Base-by-base conservation (phyloP, 345 rosid genomes). In the Fremontodendron californicum region DNA sequence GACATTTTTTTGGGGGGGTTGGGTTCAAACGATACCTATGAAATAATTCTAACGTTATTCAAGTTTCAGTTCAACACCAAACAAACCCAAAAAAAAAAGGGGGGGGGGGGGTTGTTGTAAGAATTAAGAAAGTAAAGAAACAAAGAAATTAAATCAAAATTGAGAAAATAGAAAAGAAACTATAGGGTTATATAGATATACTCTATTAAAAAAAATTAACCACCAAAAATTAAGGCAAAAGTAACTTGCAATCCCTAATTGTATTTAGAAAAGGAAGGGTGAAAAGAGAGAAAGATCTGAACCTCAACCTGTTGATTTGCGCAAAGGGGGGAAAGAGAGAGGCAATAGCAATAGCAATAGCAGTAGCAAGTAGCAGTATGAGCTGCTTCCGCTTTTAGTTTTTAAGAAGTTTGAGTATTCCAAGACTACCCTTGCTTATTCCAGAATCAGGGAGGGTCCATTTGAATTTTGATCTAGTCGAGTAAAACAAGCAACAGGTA, bases 1-100 rank as follows among this genome's bases (percentile, higher is more conserved):
- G 94, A 85, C 94, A 92, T 92, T 61, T 25, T 45, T 45, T 43
- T 2, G 0, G 48, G 48, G 48, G 29, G 61, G 15, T 8, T 16
- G 18, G 33, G 5, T 12, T 16, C 66, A 35, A 42, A 75, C 40
- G 71, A 39, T 73, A 51, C 77, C 87, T 82, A 79, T 52, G 79
- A 82, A 66, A 39, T 18, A 73, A 27, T 21, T 65, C 37, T 13
- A 35, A 43, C 7, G 39, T 37, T 52, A 64, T 5, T 67, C 29
- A 68, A 64, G 11, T 69, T 75, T 48, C 45, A 42, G 25, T 49
- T 71, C 31, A 73, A 15, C 21, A 40, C 9, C 54, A 9, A 37
- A 63, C 37, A 15, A 10, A 67, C 21, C n/a, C 25, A 73, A 27
- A 46, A 42, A 2, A 13, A 1, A 5, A 5, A 18, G 55, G 55